phyloP scores from a whole-genome alignment of 1,284 basidiomycete species.

The Cryptococcus sp. region DNA sequence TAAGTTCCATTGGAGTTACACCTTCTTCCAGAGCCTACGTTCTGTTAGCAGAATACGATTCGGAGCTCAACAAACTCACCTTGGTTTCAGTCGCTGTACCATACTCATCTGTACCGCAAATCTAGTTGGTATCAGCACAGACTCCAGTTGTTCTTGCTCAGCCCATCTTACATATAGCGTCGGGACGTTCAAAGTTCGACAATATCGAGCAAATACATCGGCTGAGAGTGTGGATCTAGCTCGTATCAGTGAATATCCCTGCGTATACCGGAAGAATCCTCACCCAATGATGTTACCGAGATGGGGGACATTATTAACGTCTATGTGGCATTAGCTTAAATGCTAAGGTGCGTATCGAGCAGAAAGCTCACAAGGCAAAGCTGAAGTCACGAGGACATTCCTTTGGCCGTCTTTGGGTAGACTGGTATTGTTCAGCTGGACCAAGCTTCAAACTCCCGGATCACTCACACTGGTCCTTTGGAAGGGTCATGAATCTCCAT shows the following conservation, averaged over 20 bases:
- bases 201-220: slow-evolving; percentile 89
- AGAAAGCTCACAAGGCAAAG: slow-evolving; percentile 65
- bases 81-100: slow-evolving; percentile 95
- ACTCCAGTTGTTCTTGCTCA: slow-evolving; percentile 51
- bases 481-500: slow-evolving; percentile 48
- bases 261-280: slow-evolving; percentile 49
- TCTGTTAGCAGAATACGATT: not conserved
- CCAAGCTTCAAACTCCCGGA: not conserved
- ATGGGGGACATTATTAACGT: slow-evolving; percentile 99
- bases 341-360: not conserved
- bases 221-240: slow-evolving; percentile 63
- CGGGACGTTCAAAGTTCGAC: slow-evolving; percentile 52
- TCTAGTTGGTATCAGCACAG: slow-evolving; percentile 53
- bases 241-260: not conserved
- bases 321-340: slow-evolving; percentile 18
- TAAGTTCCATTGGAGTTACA: slow-evolving; percentile 77
- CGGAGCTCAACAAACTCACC: slow-evolving; percentile 26
- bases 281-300: slow-evolving; percentile 98
- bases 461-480: slow-evolving; percentile 39
- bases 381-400: slow-evolving; percentile 91
- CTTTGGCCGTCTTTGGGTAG: slow-evolving; percentile 76
- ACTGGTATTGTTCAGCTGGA: slow-evolving; percentile 50
- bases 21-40: slow-evolving; percentile 83
- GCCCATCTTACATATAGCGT: slow-evolving; percentile 40
- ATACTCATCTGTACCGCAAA: slow-evolving; percentile 99